Conservation (phyloP, 176 grass and related monocot species). For the Lolium multiflorum region DNA sequence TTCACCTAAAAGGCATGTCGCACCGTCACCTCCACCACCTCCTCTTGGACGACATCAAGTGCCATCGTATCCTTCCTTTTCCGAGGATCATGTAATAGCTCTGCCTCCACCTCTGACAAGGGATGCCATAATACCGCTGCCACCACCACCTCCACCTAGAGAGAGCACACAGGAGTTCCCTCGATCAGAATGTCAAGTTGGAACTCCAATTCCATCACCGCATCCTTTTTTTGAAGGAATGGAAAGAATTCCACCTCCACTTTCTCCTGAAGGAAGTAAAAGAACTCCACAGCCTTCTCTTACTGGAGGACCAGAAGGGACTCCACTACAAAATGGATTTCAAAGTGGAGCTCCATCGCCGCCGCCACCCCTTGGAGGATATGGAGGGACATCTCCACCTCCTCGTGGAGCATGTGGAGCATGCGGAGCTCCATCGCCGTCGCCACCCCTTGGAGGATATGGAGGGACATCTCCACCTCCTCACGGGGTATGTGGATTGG, state of each 20-base stretch:
- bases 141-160: slow-evolving; percentile 14
- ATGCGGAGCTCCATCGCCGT: slow-evolving; percentile 4
- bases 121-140: neutral
- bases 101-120: slow-evolving; percentile 25
- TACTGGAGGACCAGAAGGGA: neutral
- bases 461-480: neutral
- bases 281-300: slow-evolving; percentile 20
- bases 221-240: slow-evolving; percentile 22
- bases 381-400: neutral
- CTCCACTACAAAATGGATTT: slow-evolving; percentile 20
- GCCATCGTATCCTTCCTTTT: neutral
- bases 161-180: neutral
- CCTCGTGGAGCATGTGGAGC: neutral
- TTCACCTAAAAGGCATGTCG: slow-evolving; percentile 35
- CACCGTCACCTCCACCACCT: slow-evolving; percentile 33
- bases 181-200: neutral
- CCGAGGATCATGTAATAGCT: slow-evolving; percentile 35
- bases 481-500: neutral
- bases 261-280: slow-evolving; percentile 13
- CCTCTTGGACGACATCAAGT: slow-evolving; percentile 12
- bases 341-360: slow-evolving; percentile 21
- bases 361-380: neutral
- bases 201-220: neutral
- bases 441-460: neutral
- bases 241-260: slow-evolving; percentile 24